A percentile compares a stretch with the other conserved stretches of the same genome.
Conservation (phyloP, 2,329 filamentous ascomycete species). For the Fusarium siculi region DNA sequence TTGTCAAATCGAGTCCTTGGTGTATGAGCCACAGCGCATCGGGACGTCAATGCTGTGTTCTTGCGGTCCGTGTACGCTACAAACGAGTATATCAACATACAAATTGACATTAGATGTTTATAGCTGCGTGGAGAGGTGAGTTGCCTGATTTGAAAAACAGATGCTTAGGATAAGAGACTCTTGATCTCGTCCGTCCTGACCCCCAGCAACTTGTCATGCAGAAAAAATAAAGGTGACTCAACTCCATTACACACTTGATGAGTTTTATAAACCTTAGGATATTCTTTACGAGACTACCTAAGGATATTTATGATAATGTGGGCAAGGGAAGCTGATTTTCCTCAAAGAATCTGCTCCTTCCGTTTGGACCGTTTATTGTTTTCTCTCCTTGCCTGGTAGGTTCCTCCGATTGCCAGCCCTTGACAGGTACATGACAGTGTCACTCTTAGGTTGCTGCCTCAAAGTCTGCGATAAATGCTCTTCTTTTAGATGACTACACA, state of each 20-base stretch:
- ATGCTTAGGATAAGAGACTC: background rate
- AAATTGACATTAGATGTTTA: background rate
- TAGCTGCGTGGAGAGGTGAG: background rate
- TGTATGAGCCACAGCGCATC: background rate
- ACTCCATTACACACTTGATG: background rate
- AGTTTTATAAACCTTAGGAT: background rate
- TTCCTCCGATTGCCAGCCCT: background rate
- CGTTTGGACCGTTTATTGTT: background rate
- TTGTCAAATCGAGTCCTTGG: background rate
- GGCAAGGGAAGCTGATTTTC: background rate
- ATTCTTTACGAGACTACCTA: background rate
- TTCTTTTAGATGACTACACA: background rate
- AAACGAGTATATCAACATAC: background rate
- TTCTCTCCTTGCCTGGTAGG: background rate
- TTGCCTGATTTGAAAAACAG: background rate
- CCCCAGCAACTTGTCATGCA: background rate
- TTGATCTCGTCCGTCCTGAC: background rate
- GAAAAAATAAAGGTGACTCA: background rate
- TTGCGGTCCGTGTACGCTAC: background rate
- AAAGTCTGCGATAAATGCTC: background rate
- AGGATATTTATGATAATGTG: background rate
- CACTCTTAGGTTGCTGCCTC: slow-evolving; percentile 16
- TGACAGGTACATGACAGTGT: slow-evolving; percentile 25
- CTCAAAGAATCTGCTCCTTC: background rate
- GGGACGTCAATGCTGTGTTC: background rate